A percentile compares a stretch with the other conserved stretches of the same genome.
phyloP scores from a whole-genome alignment of 768 basidiomycete species.

The Russula ochroleuca region DNA sequence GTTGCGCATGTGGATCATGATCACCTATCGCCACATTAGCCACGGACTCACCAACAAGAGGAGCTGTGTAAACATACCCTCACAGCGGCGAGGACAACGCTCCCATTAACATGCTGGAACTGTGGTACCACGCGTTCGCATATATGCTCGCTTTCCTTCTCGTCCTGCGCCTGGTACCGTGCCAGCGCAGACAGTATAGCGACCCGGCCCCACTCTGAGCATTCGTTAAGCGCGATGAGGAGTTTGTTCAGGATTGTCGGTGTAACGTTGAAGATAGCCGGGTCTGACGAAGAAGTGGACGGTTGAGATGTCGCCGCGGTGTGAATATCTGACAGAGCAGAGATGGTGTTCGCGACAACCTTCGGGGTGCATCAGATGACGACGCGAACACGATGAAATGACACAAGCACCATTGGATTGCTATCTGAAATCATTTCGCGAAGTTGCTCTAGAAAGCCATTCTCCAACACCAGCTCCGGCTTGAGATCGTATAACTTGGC shows the following conservation, averaged over 20 bases:
- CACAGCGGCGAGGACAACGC: constrained; percentile 94
- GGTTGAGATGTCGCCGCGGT: constrained; percentile 56
- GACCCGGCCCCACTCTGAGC: constrained; percentile 98
- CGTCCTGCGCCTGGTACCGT: constrained; percentile 77
- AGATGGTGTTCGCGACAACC: constrained; percentile 97
- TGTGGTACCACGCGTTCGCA: constrained; percentile 98
- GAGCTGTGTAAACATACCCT: constrained; percentile 50
- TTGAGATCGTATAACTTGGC: constrained; percentile 98
- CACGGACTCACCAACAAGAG: background rate
- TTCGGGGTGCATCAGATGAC: constrained; percentile 35
- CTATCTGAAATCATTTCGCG: constrained; percentile 92
- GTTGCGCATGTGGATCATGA: constrained; percentile 93
- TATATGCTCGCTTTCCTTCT: constrained; percentile 96
- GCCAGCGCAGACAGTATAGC: constrained; percentile 85
- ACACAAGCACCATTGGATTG: constrained; percentile 84
- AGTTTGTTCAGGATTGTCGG: constrained; percentile 78
- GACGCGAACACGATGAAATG: background rate
- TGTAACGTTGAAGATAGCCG: constrained; percentile 80
- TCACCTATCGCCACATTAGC: constrained; percentile 51
- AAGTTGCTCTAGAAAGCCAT: constrained; percentile 85
- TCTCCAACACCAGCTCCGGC: constrained; percentile 90
- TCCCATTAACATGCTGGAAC: constrained; percentile 95
- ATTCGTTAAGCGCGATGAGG: constrained; percentile 93
- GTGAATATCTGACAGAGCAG: constrained; percentile 91
- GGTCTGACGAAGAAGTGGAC: constrained; percentile 51